Percentiles rank a stretch among this genome's conserved stretches.
Conservation (phyloP, 1,284 basidiomycete species). For the Coriolopsis trogii region DNA sequence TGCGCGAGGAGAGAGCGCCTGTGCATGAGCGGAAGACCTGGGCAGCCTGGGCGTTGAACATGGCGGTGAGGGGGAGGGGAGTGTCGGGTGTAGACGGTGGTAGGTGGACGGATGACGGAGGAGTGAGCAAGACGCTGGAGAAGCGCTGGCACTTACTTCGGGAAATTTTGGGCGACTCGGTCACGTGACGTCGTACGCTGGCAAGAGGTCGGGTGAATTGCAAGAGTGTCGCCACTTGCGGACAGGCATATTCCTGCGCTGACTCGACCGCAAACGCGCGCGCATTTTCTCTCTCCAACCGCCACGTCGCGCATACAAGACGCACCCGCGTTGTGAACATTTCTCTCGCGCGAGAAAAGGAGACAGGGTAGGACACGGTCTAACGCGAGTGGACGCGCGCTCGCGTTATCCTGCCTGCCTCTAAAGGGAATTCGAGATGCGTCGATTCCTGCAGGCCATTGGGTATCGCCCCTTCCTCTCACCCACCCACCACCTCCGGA, state of each 20-base stretch:
- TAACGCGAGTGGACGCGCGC: slow-evolving; percentile 23
- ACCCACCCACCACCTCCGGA: slow-evolving; percentile 40
- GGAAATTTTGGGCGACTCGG: slow-evolving; percentile 21
- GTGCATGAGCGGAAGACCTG: slow-evolving; percentile 60
- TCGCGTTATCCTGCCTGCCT: slow-evolving; percentile 26
- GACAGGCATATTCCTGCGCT: not conserved
- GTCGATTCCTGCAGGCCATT: slow-evolving; percentile 19
- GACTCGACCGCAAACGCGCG: slow-evolving; percentile 10
- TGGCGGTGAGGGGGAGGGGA: slow-evolving; percentile 30
- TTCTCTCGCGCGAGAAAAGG: not conserved
- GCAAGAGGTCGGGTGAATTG: slow-evolving; percentile 5
- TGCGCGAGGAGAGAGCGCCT: slow-evolving; percentile 52
- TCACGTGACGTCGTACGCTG: slow-evolving; percentile 21
- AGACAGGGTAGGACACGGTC: slow-evolving; percentile 2
- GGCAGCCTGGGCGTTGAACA: slow-evolving; percentile 54
- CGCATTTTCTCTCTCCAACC: not conserved
- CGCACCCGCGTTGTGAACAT: too few relatives aligned
- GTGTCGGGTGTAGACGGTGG: slow-evolving; percentile 12
- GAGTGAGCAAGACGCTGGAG: slow-evolving; percentile 29
- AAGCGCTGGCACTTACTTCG: slow-evolving; percentile 16
- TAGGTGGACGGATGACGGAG: slow-evolving; percentile 24
- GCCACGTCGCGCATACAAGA: slow-evolving; percentile 12
- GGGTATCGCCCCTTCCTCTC: slow-evolving; percentile 37
- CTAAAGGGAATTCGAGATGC: slow-evolving; percentile 32
- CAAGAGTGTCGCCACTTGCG: not conserved